Evolutionary conservation across 352 stramenopile genomes (phyloP), one percentile per base, ranked within the genome.

Genomic region (Phytopythium montanum): DNA sequence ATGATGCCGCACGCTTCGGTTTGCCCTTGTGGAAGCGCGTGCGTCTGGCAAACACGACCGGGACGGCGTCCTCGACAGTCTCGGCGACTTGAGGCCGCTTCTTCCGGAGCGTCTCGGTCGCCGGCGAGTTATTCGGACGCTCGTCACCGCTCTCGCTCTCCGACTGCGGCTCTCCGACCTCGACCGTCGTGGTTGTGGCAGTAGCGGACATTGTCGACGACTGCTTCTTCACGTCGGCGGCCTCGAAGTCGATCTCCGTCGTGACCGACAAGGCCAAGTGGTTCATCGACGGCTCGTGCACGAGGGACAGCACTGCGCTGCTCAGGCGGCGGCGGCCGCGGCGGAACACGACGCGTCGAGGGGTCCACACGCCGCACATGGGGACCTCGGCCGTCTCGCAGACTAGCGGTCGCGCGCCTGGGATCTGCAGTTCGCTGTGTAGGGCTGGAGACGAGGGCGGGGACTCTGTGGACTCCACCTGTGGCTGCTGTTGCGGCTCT

Each of bases 301-400:
- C 62, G 29, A 73, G 60, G n/a, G 65, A 69, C 2, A 73, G 52
- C 21, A 56, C 65, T 3, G 58, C 57, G 7, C 60, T 68, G 62
- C 67, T 33, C 19, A 59, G 53, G 26, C 69, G 62, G 8, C 69
- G 66, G 12, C 65, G 75, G 0, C 73, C 73, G 14, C 60, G 60
- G 7, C 54, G 57, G 50, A 83, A 83, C 12, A 77, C 48, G 1
- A 69, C 66, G 50, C 74, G 73, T 38, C 62, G 68, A 1, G 73
- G 71, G 12, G 75, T 67, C 18, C 59, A 64, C 21, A 78, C 69
- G 1, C 69, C 62, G 28, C 62, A 73, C 41, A 65, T 60, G 1
- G 54, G 46, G 0, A 72, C 16, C 8, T 66, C 49, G 23, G 52
- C 52, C 14, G 52, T 58, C 52, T 58, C 52, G 6, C 21, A 33